Percentiles rank a stretch among this genome's conserved stretches.
These are phyloP conservation scores for Tolypocladium ophioglossoides DNA, from an alignment of 2,329 filamentous ascomycete genomes.

Conservation along the genomic window DNA sequence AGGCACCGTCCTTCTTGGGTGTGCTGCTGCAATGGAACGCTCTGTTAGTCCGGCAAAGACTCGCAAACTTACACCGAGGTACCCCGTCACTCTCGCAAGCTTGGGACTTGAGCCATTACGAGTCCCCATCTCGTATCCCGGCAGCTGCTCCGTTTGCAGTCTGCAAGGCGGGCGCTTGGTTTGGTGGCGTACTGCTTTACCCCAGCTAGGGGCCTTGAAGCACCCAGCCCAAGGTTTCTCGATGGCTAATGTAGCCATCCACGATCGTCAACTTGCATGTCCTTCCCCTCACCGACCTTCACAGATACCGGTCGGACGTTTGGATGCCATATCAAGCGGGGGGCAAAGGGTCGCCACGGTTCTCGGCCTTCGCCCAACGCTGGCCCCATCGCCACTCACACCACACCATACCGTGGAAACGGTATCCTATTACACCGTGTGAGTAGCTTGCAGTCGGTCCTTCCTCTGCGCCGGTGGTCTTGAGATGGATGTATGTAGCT, in stretches of 20 bases:
- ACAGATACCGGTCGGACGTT: neutral
- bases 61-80: neutral
- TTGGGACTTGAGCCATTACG: neutral
- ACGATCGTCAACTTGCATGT: neutral
- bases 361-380: neutral
- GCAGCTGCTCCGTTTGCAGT: too few relatives aligned
- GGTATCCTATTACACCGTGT: neutral
- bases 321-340: neutral
- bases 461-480: neutral
- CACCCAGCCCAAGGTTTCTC: too few relatives aligned
- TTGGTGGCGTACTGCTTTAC: neutral
- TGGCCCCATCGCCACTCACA: neutral
- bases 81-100: too few relatives aligned
- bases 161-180: too few relatives aligned
- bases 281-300: neutral
- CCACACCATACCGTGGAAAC: neutral
- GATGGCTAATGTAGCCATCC: neutral
- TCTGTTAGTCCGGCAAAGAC: neutral
- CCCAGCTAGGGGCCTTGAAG: too few relatives aligned
- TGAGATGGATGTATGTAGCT: neutral
- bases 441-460: neutral
- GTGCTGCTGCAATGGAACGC: neutral
- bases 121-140: neutral
- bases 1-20: neutral
- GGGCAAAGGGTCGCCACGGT: neutral